Conservation (phyloP, 306 rosid genomes). For the Pachyrhizus erosus region DNA sequence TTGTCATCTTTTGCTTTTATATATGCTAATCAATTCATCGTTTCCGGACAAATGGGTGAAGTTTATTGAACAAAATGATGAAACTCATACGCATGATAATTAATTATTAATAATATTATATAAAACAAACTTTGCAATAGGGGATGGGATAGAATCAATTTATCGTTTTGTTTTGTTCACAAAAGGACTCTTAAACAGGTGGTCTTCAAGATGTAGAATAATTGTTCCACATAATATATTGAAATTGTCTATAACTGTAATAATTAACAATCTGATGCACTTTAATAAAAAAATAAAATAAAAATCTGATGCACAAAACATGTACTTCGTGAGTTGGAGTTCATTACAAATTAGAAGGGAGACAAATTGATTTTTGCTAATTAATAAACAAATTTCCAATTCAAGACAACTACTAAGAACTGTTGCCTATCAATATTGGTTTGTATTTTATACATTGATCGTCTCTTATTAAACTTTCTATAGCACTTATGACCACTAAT, state of each 20-base stretch:
- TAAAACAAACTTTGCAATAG: background rate
- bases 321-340: background rate
- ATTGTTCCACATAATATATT: background rate
- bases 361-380: background rate
- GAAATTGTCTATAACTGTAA: background rate
- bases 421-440: background rate
- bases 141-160: background rate
- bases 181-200: constrained; percentile 14
- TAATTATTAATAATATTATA: background rate
- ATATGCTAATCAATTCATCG: background rate
- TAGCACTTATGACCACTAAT: background rate
- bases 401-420: background rate
- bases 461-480: background rate
- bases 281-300: too few species aligned
- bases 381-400: background rate
- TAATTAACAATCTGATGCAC: background rate
- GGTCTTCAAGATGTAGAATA: background rate
- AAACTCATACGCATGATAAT: background rate
- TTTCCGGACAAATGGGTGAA: constrained; percentile 31
- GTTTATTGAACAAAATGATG: background rate
- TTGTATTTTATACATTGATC: background rate
- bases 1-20: background rate
- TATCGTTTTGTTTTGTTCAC: background rate
- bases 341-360: background rate
- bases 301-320: background rate